Percentiles rank a stretch among this genome's conserved stretches.
These are phyloP conservation scores for Eucalyptus regnans DNA, from an alignment of 345 rosid species.

Conservation along the genomic window DNA sequence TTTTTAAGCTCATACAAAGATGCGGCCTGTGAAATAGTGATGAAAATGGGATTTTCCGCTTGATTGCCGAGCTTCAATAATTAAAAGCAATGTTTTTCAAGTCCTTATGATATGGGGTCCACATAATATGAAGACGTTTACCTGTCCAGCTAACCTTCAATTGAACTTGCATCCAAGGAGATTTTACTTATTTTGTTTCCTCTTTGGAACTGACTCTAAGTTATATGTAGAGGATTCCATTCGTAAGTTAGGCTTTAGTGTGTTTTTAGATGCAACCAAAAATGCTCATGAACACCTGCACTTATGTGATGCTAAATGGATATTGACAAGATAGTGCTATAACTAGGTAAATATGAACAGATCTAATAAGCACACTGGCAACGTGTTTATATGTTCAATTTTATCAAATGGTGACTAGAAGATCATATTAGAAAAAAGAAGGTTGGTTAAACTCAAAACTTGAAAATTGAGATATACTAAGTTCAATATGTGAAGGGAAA, in stretches of 20 bases:
- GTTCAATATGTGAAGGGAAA: rapidly evolving
- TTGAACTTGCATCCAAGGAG: neutral
- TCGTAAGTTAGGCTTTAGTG: neutral
- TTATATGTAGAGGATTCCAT: neutral
- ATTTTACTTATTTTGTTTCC: neutral
- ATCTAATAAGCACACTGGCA: too few relatives aligned
- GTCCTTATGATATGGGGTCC: neutral
- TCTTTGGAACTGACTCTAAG: neutral
- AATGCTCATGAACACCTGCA: too few relatives aligned
- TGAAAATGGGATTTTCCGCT: neutral
- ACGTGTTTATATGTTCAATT: rapidly evolving
- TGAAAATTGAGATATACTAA: rapidly evolving
- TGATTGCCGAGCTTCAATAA: neutral
- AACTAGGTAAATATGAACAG: too few relatives aligned
- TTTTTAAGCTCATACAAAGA: neutral
- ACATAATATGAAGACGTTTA: neutral
- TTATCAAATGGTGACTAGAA: too few relatives aligned
- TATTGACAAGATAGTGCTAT: too few relatives aligned
- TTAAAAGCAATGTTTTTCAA: neutral
- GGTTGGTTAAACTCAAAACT: too few relatives aligned
- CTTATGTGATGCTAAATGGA: too few relatives aligned
- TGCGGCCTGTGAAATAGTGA: neutral
- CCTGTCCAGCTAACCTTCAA: neutral
- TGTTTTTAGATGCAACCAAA: neutral
- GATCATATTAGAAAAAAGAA: too few relatives aligned